These are phyloP conservation scores for Pseudozyma hubeiensis DNA, from an alignment of 1,284 basidiomycete genomes.

Conservation along the genomic window DNA sequence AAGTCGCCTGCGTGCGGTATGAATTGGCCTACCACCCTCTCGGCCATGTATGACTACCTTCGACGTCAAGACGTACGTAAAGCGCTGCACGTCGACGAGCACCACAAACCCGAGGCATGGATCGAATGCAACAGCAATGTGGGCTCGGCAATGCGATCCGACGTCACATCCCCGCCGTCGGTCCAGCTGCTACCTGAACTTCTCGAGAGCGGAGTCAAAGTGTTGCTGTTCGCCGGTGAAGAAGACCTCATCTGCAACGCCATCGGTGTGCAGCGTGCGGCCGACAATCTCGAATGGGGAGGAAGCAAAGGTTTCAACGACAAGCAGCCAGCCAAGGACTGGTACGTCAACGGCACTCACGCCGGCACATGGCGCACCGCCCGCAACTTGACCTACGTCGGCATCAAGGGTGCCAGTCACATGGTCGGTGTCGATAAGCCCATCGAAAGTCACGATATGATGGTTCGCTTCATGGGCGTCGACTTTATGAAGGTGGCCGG, in stretches of 20 bases:
- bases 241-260: slow-evolving; percentile 95
- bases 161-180: slow-evolving; percentile 75
- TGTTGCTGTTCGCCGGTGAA: slow-evolving; percentile 94
- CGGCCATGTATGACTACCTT: slow-evolving; percentile 82
- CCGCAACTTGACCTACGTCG: slow-evolving; percentile 92
- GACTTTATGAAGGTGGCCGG: slow-evolving; percentile 83
- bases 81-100: slow-evolving; percentile 80
- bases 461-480: slow-evolving; percentile 73
- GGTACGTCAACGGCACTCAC: slow-evolving; percentile 81
- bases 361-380: slow-evolving; percentile 91
- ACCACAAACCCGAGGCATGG: slow-evolving; percentile 83
- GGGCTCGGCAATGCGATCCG: slow-evolving; percentile 73
- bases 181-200: slow-evolving; percentile 83
- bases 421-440: slow-evolving; percentile 88
- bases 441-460: slow-evolving; percentile 93
- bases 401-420: slow-evolving; percentile 75
- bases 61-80: slow-evolving; percentile 82
- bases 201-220: slow-evolving; percentile 78
- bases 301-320: slow-evolving; percentile 77
- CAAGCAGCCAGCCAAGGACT: slow-evolving; percentile 70
- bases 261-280: slow-evolving; percentile 86
- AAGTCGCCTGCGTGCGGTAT: slow-evolving; percentile 89
- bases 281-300: slow-evolving; percentile 85
- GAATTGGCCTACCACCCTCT: slow-evolving; percentile 96
- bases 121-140: slow-evolving; percentile 84